phyloP scores from a whole-genome alignment of 768 basidiomycete species.

The Pilatotrama ljubarskyi region DNA sequence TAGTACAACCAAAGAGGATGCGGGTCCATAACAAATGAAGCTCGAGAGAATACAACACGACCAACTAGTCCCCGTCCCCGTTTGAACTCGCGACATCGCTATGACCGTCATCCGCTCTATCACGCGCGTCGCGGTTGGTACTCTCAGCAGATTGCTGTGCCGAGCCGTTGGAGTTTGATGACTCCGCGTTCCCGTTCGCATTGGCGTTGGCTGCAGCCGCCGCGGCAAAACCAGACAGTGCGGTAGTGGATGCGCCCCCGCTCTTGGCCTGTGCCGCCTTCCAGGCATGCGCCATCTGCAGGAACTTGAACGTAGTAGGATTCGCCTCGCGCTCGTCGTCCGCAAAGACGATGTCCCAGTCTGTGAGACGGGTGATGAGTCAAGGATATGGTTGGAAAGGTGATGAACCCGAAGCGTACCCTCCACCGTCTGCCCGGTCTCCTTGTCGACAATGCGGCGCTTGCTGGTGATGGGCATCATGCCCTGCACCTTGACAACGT shows the following conservation, averaged over 20 bases:
- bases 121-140: background rate
- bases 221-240: slow-evolving; percentile 51
- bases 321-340: slow-evolving; percentile 96
- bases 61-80: background rate
- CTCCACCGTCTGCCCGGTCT: slow-evolving; percentile 77
- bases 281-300: slow-evolving; percentile 96
- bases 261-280: slow-evolving; percentile 51
- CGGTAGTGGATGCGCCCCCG: slow-evolving; percentile 34
- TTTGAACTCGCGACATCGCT: slow-evolving; percentile 5
- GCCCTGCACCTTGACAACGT: slow-evolving; percentile 78
- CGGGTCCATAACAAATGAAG: too few species aligned
- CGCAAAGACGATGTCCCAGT: slow-evolving; percentile 94
- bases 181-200: slow-evolving; percentile 30
- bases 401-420: slow-evolving; percentile 45
- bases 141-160: background rate
- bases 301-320: slow-evolving; percentile 91
- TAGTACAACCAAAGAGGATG: too few species aligned
- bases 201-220: background rate
- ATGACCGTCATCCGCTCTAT: slow-evolving; percentile 11
- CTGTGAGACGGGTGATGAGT: slow-evolving; percentile 38
- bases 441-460: slow-evolving; percentile 78
- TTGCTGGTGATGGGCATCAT: slow-evolving; percentile 94
- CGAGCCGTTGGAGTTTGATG: background rate
- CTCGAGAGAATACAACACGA: background rate
- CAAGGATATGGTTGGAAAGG: background rate